Conservation (phyloP, 805 yeast species). For the Brettanomyces naardenensis region DNA sequence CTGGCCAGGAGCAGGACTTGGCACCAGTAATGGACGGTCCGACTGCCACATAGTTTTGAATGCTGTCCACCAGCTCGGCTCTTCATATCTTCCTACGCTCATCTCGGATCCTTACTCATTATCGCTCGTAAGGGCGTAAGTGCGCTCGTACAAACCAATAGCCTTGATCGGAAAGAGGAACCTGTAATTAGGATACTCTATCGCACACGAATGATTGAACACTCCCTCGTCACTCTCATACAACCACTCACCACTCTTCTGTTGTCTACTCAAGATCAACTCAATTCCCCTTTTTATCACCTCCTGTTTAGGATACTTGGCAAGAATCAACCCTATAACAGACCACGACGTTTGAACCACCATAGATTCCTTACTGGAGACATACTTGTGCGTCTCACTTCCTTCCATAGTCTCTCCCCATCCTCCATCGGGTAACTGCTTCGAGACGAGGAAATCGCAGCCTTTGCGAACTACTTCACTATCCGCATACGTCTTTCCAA, state of each 20-base stretch:
- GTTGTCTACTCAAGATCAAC: constrained; percentile 60
- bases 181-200: constrained; percentile 91
- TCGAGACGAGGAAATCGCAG: constrained; percentile 72
- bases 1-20: too few species aligned
- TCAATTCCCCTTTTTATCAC: constrained; percentile 58
- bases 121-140: too few species aligned
- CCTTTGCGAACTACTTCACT: constrained; percentile 60
- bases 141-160: constrained; percentile 51
- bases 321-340: constrained; percentile 69
- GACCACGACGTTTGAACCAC: constrained; percentile 95
- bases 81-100: too few species aligned
- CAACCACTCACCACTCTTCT: constrained; percentile 73
- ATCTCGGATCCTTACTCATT: too few species aligned
- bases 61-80: too few species aligned
- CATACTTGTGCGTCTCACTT: constrained; percentile 72
- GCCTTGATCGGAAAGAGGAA: constrained; percentile 91
- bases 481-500: constrained; percentile 55
- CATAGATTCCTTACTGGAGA: constrained; percentile 48
- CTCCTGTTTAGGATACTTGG: constrained; percentile 64
- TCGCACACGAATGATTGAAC: constrained; percentile 85
- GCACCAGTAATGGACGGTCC: too few species aligned
- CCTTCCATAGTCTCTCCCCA: constrained; percentile 96
- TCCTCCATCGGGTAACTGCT: constrained; percentile 86
- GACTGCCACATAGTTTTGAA: too few species aligned
- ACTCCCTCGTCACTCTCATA: constrained; percentile 90